Conservation (phyloP, 2,329 filamentous ascomycete genomes). For the Fusarium citri region DNA sequence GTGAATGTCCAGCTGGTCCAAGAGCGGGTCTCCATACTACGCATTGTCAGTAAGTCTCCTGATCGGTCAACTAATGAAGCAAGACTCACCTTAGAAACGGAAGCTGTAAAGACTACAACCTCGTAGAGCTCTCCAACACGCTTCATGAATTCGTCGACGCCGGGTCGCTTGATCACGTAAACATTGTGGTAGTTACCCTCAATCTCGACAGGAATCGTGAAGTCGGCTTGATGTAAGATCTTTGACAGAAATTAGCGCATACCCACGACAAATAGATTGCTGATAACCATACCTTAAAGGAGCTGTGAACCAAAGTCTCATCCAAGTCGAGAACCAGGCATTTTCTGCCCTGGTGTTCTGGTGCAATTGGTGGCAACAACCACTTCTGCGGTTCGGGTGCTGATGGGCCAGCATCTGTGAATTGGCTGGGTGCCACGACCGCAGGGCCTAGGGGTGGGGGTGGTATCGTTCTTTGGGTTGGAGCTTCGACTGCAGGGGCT, state of each 20-base stretch:
- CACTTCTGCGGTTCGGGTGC: slow-evolving; percentile 66
- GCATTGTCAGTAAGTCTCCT: slow-evolving; percentile 47
- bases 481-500: slow-evolving; percentile 53
- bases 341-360: slow-evolving; percentile 87
- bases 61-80: neutral
- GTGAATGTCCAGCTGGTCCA: slow-evolving; percentile 98
- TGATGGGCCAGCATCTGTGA: slow-evolving; percentile 56
- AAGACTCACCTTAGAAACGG: slow-evolving; percentile 85
- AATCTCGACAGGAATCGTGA: slow-evolving; percentile 98
- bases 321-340: slow-evolving; percentile 96
- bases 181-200: slow-evolving; percentile 99
- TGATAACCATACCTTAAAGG: slow-evolving; percentile 81
- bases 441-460: slow-evolving; percentile 62
- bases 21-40: slow-evolving; percentile 92
- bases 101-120: slow-evolving; percentile 98
- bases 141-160: slow-evolving; percentile 99
- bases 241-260: slow-evolving; percentile 55
- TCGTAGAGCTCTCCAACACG: slow-evolving; percentile 97
- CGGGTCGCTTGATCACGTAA: slow-evolving; percentile 99
- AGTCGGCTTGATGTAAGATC: slow-evolving; percentile 98
- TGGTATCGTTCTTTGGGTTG: slow-evolving; percentile 50
- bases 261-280: neutral
- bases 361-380: slow-evolving; percentile 83
- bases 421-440: slow-evolving; percentile 54
- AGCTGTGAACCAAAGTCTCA: slow-evolving; percentile 97